Base-by-base conservation (phyloP, 1,139 yeast genomes). In the Blastobotrys apis region DNA sequence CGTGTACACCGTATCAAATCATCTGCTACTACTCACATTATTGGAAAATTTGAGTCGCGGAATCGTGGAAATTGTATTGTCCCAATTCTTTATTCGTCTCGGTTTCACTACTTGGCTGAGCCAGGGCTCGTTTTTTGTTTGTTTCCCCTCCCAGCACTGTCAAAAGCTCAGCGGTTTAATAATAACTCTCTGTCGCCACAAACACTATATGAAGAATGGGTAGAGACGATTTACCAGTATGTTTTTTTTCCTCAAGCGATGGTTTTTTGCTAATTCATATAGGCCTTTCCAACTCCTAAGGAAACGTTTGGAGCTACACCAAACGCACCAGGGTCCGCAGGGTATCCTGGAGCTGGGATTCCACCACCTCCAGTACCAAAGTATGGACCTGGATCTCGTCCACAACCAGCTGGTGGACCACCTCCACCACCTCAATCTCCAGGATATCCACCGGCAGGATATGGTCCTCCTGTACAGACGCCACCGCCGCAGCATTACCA, bases 221-320 rank as follows among this genome's bases (percentile, higher is more conserved):
- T 30, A 46, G 47, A 43, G 61, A 57, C 50, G 57, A 55, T 34
- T 47, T 57, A 34, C 61, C 61, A 16, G 56, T 54, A 51, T 44
- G 56, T 48, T 16, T 22, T 15, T 26, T n/a, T n/a, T n/a, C n/a
- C n/a, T n/a, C 23, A 4, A 10, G 2, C 17, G 3, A 10, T 25
- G 4, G 19, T 4, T 12, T n/a, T 23, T 16, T 25, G 23, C 22
- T 36, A 33, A 31, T 26, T 34, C 27, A 16, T 34, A 25, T 33
- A 48, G 52, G 45, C 51, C 8, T 56, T 56, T 45, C 60, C 60
- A 21, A 56, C 60, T 16, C 59, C 60, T 8, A 47, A 45, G 20
- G 60, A 56, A 41, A 53, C 59, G 34, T 56, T 55, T 50, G 58
- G 54, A 10, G 36, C 44, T 25, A 41, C 27, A 13, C 34, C 44